Conservation (phyloP, 495 filamentous ascomycete species). For the Penicillium atrosanguineum region DNA sequence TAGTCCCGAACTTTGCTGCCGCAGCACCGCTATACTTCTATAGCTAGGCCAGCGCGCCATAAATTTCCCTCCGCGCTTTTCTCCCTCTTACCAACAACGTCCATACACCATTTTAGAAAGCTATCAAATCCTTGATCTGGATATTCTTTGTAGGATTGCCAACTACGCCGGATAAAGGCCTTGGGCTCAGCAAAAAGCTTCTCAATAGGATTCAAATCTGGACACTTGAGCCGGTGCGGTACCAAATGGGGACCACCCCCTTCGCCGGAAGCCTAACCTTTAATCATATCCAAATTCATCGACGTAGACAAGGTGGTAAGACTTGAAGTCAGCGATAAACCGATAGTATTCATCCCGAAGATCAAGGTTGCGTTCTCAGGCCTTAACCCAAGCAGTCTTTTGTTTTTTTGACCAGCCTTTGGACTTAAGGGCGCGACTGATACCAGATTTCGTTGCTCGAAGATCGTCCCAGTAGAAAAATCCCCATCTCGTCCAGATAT, state of each 20-base stretch:
- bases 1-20: too few relatives aligned
- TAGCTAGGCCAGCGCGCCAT: too few relatives aligned
- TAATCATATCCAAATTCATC: too few relatives aligned
- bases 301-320: too few relatives aligned
- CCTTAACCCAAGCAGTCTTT: constrained; percentile 1
- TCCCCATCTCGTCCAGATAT: constrained; percentile 19
- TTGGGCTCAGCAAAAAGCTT: constrained; percentile 26
- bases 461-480: constrained; percentile 15
- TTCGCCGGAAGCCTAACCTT: constrained; percentile 24
- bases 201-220: constrained; percentile 24
- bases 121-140: constrained; percentile 29
- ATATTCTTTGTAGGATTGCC: constrained; percentile 19
- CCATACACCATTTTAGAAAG: constrained; percentile 24
- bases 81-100: too few relatives aligned
- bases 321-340: too few relatives aligned
- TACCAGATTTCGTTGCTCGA: constrained; percentile 1
- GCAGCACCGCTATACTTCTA: too few relatives aligned
- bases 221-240: too few relatives aligned
- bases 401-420: constrained; percentile 12
- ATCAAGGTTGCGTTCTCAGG: background rate
- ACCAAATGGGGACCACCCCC: too few relatives aligned
- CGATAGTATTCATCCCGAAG: background rate
- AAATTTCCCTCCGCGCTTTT: too few relatives aligned
- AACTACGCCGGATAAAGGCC: constrained; percentile 14
- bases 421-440: constrained; percentile 5